Base-by-base conservation (phyloP, 768 basidiomycete genomes). In the Suillus clintonianus region DNA sequence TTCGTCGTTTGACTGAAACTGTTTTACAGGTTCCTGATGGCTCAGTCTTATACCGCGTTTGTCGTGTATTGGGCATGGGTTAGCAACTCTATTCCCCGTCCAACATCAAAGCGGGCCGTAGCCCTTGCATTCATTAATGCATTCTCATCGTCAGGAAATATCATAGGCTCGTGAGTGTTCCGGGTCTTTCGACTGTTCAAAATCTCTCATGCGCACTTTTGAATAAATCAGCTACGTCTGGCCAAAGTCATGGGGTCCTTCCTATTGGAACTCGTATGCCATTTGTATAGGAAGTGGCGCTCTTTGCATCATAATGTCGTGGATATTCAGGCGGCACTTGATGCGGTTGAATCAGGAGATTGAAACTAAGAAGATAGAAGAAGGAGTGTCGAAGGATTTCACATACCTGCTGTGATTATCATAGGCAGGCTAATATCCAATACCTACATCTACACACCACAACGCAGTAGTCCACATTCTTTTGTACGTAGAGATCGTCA, bases 51-150 rank as follows among this genome's bases (percentile, higher is more conserved):
- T 68, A 81, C 88, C 0, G 91, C 85, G 5, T 91, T 89, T 75
- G 85, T 93, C 65, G 82, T 83, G 61, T 88, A 90, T 36, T 73
- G 78, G 72, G 77, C 82, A 6, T 84, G 83, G 86, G 78, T 84
- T 59, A 81, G 81, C 58, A 85, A 82, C 65, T 81, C 82, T 17
- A 80, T 97, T 77, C 86, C 92, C 32, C 85, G 86, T n/a, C 88
- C 94, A 30, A 83, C 92, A 5, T 86, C 89, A n/a, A 96, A 95
- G 76, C 88, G 94, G 5, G 91, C 94, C 3, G 89, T 95, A n/a
- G 89, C 89, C 14, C 81, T 97, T 55, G 94, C 93, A 2, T 77
- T 92, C 64, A 85, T 95, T 69, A 94, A 95, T 74, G 86, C 89
- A 47, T 86, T 93, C 70, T 89, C 89, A 10, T 88, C 92, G 70